A percentile compares a stretch with the other conserved stretches of the same genome.
phyloP scores from a whole-genome alignment of 1,284 basidiomycete species.

The Phaffia rhodozyma region DNA sequence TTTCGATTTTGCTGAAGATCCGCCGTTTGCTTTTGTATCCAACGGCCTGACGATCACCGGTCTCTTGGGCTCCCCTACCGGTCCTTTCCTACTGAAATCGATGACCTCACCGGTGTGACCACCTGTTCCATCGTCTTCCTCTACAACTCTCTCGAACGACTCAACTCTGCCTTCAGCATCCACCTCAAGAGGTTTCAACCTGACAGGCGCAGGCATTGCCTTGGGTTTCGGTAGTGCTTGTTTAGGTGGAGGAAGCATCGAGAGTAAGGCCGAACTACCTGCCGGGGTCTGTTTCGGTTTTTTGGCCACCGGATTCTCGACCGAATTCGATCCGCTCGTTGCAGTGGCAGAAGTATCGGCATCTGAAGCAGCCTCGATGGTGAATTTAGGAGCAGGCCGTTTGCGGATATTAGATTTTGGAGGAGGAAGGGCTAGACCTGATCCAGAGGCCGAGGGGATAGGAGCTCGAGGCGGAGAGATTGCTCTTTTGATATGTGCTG shows the following conservation, averaged over 20 bases:
- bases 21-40: slow-evolving; percentile 10
- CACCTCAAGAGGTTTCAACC: slow-evolving; percentile 12
- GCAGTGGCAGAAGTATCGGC: background rate
- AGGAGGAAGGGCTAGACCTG: slow-evolving; percentile 12
- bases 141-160: slow-evolving; percentile 1
- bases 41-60: slow-evolving; percentile 10
- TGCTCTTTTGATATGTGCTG: background rate
- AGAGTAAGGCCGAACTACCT: slow-evolving; percentile 13
- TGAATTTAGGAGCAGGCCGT: slow-evolving; percentile 4
- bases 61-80: background rate
- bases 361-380: background rate
- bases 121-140: background rate
- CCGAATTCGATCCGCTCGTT: background rate
- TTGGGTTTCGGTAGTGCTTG: slow-evolving; percentile 9
- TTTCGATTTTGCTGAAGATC: background rate
- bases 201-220: slow-evolving; percentile 12
- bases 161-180: slow-evolving; percentile 14
- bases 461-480: slow-evolving; percentile 5
- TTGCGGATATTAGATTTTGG: slow-evolving; percentile 7
- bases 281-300: slow-evolving; percentile 2
- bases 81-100: background rate
- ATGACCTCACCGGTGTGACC: slow-evolving; percentile 2
- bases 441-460: background rate
- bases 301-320: slow-evolving; percentile 8
- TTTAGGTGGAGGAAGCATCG: slow-evolving; percentile 18